Evolutionary conservation across 768 basidiomycete genomes (phyloP).

Genomic region (Kwoniella dendrophila): DNA sequence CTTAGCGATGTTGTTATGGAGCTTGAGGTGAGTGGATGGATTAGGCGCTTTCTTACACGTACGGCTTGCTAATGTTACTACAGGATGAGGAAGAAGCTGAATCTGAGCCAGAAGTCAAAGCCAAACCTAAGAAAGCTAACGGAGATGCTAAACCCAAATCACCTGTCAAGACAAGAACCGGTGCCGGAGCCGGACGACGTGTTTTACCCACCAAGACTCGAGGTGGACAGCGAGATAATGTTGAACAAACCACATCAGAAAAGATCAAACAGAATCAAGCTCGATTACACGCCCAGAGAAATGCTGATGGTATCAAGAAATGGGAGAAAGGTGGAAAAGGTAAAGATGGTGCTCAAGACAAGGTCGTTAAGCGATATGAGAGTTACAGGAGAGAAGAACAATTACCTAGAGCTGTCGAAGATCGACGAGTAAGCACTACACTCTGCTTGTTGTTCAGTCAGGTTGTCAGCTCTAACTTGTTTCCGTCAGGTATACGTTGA

Average conservation of each 20-base stretch:
- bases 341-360: slow-evolving; percentile 77
- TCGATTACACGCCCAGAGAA: slow-evolving; percentile 74
- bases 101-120: slow-evolving; percentile 59
- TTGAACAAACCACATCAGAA: slow-evolving; percentile 73
- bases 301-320: slow-evolving; percentile 75
- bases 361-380: slow-evolving; percentile 92
- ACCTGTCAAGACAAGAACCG: slow-evolving; percentile 42
- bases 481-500: slow-evolving; percentile 78
- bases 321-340: slow-evolving; percentile 81
- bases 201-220: slow-evolving; percentile 88
- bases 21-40: slow-evolving; percentile 36
- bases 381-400: slow-evolving; percentile 95
- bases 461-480: slow-evolving; percentile 10
- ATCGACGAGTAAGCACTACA: slow-evolving; percentile 66
- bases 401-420: slow-evolving; percentile 79
- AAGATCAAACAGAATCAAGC: slow-evolving; percentile 85
- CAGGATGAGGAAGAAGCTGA: slow-evolving; percentile 59
- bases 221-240: slow-evolving; percentile 75
- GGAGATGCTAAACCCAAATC: slow-evolving; percentile 58
- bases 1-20: slow-evolving; percentile 74
- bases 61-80: slow-evolving; percentile 52
- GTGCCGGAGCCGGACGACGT: slow-evolving; percentile 71
- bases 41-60: not conserved
- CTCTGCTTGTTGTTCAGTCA: not conserved
- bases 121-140: slow-evolving; percentile 62